These are phyloP conservation scores for Neospora caninum DNA, from an alignment of 169 alveolate species.

Conservation along the genomic window DNA sequence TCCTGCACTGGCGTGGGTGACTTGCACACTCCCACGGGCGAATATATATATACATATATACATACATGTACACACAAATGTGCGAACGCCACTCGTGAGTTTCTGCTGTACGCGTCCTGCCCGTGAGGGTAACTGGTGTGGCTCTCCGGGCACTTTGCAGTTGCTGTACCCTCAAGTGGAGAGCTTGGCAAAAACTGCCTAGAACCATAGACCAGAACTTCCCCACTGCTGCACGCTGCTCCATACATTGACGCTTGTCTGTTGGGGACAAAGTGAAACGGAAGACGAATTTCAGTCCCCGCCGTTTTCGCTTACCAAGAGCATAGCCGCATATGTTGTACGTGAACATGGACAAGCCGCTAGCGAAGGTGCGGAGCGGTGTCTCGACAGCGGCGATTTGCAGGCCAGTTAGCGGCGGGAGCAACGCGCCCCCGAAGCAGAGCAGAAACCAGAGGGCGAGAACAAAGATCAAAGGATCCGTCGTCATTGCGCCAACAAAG, in stretches of 20 bases:
- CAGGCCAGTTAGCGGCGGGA: constrained; percentile 62
- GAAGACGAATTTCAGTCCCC: background rate
- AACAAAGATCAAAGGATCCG: constrained; percentile 26
- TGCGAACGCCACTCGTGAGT: too few relatives aligned
- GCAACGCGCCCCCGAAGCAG: constrained; percentile 64
- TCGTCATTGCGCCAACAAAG: constrained; percentile 45
- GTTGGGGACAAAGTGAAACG: background rate
- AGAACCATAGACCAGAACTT: too few relatives aligned
- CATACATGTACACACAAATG: too few relatives aligned
- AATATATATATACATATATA: background rate
- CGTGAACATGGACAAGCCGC: constrained; percentile 67
- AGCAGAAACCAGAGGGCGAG: constrained; percentile 59
- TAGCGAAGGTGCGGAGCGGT: constrained; percentile 57
- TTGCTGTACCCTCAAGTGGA: too few relatives aligned
- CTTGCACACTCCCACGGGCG: background rate
- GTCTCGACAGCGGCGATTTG: constrained; percentile 60
- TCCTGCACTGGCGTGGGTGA: too few relatives aligned
- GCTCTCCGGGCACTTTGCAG: too few relatives aligned
- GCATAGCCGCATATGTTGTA: constrained; percentile 66
- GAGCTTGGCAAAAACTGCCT: too few relatives aligned
- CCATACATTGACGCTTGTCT: too few relatives aligned
- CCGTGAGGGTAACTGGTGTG: too few relatives aligned
- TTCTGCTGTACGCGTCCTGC: too few relatives aligned
- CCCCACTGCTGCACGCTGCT: too few relatives aligned
- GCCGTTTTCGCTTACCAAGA: constrained; percentile 17